phyloP scores from a whole-genome alignment of 768 basidiomycete species.

The Leucocoprinus birnbaumii region DNA sequence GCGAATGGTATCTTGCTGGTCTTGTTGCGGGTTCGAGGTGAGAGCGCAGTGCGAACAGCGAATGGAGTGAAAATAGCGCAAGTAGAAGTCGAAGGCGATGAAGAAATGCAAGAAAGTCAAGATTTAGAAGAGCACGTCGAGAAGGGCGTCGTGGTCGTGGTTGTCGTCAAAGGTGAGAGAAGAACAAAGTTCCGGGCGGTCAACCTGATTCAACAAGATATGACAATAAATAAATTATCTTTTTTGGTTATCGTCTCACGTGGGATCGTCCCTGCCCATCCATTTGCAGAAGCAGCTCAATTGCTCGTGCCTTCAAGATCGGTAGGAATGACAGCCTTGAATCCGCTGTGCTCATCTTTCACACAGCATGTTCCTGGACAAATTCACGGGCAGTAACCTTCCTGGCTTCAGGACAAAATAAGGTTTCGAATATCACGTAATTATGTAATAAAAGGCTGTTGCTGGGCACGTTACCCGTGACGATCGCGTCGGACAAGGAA shows the following conservation, averaged over 20 bases:
- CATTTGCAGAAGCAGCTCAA: background rate
- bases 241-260: conserved; percentile 10
- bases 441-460: background rate
- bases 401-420: background rate
- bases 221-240: conserved; percentile 13
- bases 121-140: background rate
- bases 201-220: conserved; percentile 11
- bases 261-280: conserved; percentile 1
- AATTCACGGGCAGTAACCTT: no score
- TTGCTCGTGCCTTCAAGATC: no score
- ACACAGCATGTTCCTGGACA: no score
- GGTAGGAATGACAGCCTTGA: no score
- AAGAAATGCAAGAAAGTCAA: conserved; percentile 1
- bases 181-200: conserved; percentile 12
- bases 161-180: conserved; percentile 14
- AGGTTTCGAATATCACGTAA: conserved; percentile 4
- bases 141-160: conserved; percentile 22
- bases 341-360: no score
- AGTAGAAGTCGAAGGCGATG: background rate
- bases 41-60: background rate
- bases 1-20: background rate
- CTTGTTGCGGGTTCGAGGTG: background rate
- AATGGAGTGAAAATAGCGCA: background rate
- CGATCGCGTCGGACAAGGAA: conserved; percentile 1
- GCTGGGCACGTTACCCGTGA: conserved; percentile 1